Evolutionary conservation across 805 yeast species (phyloP).

Genomic region (Zygotorulaspora florentina): DNA sequence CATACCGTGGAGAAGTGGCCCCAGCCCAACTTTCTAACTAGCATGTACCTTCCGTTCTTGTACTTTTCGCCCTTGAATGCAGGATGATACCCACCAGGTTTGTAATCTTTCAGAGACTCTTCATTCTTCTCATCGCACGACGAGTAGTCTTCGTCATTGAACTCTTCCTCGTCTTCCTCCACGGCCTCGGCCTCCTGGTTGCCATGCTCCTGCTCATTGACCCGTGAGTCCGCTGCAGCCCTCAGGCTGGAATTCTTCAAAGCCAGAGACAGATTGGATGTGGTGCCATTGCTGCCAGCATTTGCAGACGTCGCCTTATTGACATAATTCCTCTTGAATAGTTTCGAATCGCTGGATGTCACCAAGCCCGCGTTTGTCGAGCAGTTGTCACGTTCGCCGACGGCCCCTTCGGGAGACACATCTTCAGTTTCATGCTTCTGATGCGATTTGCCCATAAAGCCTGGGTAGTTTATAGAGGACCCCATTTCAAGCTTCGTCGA

Average conservation of each 20-base stretch:
- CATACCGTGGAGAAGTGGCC: conserved; percentile 97
- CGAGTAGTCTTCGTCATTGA: conserved; percentile 36
- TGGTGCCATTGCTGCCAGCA: background rate
- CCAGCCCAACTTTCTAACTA: conserved; percentile 95
- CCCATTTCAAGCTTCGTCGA: conserved; percentile 11
- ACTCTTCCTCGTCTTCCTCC: conserved; percentile 25
- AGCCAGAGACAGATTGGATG: conserved; percentile 29
- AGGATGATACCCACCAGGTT: conserved; percentile 94
- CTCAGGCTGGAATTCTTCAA: conserved; percentile 12
- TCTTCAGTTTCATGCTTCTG: conserved; percentile 4
- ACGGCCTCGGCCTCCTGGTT: conserved; percentile 10
- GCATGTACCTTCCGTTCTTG: conserved; percentile 66
- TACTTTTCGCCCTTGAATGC: conserved; percentile 82
- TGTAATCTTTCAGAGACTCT: conserved; percentile 81
- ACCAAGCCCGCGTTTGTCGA: conserved; percentile 1
- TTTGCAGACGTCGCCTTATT: conserved; percentile 8
- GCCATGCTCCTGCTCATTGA: background rate
- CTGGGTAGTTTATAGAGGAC: conserved; percentile 21
- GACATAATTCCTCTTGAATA: conserved; percentile 10
- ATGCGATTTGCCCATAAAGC: conserved; percentile 14
- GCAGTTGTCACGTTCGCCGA: background rate
- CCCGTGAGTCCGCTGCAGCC: background rate
- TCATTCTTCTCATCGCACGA: conserved; percentile 54
- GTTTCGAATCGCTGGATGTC: conserved; percentile 8
- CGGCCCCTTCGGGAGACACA: background rate